Evolutionary conservation across 2,329 filamentous ascomycete genomes (phyloP), one percentile per base, ranked within the genome.

Genomic region (Emmonsia crescens): DNA sequence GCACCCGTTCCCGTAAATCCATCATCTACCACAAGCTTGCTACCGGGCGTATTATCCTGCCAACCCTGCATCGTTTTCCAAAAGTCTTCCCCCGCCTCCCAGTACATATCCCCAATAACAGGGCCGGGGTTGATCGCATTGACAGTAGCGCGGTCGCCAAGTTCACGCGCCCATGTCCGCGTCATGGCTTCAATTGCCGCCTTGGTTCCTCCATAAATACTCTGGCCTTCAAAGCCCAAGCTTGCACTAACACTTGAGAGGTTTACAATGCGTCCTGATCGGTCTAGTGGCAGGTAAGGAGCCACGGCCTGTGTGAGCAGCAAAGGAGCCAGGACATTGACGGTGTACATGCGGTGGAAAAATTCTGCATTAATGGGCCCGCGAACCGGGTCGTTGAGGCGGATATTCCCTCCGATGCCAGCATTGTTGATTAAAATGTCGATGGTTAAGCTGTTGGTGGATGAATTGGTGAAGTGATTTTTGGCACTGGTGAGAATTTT

Each of bases 391-490:
- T 86, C 83, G 75, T 94, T 93, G 46, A 83, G 77, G 38, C 83
- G 69, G 40, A 73, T 71, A 66, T 79, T 74, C 27, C 71, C 73
- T 9, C 80, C 77, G 0, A 85, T 79, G 29, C 89, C 91, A 36
- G 91, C 91, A 73, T 95, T 96, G 82, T 96, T 95, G 78, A 96
- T 79, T 60, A 96, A 78, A 64, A 96, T 89, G 75, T 95, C 89
- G 69, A 96, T 82, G 69, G 87, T 84, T 71, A 91, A 83, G 61
- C 78, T 77, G 63, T 75, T 71, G 57, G 40, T 51, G 24, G 38
- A 31, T 27, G 36, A 68, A 62, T 66, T 61, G 21, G 80, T 71
- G 74, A 89, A 86, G 69, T 85, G 78, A 65, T 83, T 79, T 67
- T 83, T 80, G 5, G 84, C 80, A 0, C 80, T 80, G 29, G 78